Conservation (phyloP, 2,329 filamentous ascomycete genomes). For the Fusarium verrucosum region DNA sequence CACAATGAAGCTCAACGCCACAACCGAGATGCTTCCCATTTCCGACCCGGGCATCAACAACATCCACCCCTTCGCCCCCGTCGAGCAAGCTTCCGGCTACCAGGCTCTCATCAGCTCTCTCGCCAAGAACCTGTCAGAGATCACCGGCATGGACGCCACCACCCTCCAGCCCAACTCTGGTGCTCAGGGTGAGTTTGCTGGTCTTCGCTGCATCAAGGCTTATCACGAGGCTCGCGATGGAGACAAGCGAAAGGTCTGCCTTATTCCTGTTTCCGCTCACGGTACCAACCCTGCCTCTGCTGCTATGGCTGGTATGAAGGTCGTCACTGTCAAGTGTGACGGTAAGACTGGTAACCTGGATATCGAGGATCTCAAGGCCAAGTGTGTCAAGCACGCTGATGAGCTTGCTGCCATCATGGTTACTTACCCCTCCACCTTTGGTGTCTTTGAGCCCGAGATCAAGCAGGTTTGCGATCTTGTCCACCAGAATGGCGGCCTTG, state of each 20-base stretch:
- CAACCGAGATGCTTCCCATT: slow-evolving; percentile 89
- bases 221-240: slow-evolving; percentile 70
- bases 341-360: slow-evolving; percentile 88
- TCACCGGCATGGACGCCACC: slow-evolving; percentile 88
- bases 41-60: slow-evolving; percentile 56
- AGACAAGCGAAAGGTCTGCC: slow-evolving; percentile 84
- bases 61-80: slow-evolving; percentile 82
- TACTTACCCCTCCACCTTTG: slow-evolving; percentile 94
- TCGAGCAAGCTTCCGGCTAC: slow-evolving; percentile 74
- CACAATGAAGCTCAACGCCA: slow-evolving; percentile 98
- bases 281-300: slow-evolving; percentile 96
- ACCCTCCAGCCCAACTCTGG: slow-evolving; percentile 96
- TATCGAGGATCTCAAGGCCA: slow-evolving; percentile 84
- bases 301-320: slow-evolving; percentile 94
- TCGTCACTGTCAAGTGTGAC: slow-evolving; percentile 92
- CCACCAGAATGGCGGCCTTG: slow-evolving; percentile 87
- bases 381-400: slow-evolving; percentile 87
- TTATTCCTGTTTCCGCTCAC: slow-evolving; percentile 95
- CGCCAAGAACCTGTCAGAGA: slow-evolving; percentile 77
- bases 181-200: slow-evolving; percentile 93
- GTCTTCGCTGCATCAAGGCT: slow-evolving; percentile 85
- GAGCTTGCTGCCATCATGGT: slow-evolving; percentile 94
- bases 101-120: slow-evolving; percentile 75
- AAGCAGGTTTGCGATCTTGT: slow-evolving; percentile 87
- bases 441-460: slow-evolving; percentile 90